Conservation (phyloP, 805 yeast species). For the Candida sithepensis region DNA sequence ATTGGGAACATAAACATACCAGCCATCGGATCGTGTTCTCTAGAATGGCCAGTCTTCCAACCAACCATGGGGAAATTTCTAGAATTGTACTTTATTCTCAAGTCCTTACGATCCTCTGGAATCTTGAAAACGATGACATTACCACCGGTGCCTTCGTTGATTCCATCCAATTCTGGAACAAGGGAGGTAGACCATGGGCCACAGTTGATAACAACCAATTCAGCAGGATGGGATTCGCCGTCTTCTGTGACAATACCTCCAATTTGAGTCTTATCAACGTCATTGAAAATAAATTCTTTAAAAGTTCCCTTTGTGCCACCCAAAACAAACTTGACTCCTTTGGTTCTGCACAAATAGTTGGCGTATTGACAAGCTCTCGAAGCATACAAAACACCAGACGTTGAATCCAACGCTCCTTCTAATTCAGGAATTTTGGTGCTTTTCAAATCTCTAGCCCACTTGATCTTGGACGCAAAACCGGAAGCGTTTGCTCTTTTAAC, state of each 20-base stretch:
- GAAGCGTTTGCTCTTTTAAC: constrained; percentile 29
- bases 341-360: constrained; percentile 21
- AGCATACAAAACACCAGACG: constrained; percentile 34
- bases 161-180: constrained; percentile 34
- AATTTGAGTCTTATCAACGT: constrained; percentile 12
- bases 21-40: constrained; percentile 28
- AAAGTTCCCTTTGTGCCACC: constrained; percentile 31
- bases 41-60: constrained; percentile 33
- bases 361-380: constrained; percentile 32
- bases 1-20: constrained; percentile 36
- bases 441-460: constrained; percentile 18
- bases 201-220: constrained; percentile 25
- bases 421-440: constrained; percentile 9
- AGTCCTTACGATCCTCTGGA: constrained; percentile 33
- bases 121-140: constrained; percentile 34
- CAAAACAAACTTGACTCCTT: constrained; percentile 34
- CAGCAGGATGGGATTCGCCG: constrained; percentile 24
- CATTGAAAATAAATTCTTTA: constrained; percentile 18
- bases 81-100: constrained; percentile 31
- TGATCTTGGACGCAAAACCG: constrained; percentile 27
- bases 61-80: constrained; percentile 32
- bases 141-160: constrained; percentile 36
- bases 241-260: constrained; percentile 29
- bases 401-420: constrained; percentile 27
- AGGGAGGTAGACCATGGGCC: constrained; percentile 32